phyloP scores from a whole-genome alignment of 192 early-diverging fungal species.

The Coemansia sp. region DNA sequence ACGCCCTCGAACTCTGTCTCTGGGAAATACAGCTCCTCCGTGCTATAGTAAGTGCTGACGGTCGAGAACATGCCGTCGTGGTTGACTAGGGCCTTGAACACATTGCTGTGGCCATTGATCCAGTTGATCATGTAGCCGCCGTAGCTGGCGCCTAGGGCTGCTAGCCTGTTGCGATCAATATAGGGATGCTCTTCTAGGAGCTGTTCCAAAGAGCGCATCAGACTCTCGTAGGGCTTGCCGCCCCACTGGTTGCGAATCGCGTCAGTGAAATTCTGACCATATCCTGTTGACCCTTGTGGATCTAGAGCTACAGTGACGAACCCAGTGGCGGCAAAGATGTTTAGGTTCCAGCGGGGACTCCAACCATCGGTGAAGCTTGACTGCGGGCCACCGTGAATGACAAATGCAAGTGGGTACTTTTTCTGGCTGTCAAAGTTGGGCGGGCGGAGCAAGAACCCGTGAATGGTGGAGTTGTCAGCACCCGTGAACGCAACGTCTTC shows the following conservation, averaged over 20 bases:
- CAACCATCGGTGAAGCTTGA: conserved; percentile 54
- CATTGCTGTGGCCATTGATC: conserved; percentile 79
- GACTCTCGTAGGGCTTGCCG: conserved; percentile 69
- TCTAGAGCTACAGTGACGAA: conserved; percentile 77
- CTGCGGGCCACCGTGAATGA: conserved; percentile 88
- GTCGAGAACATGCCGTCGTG: conserved; percentile 84
- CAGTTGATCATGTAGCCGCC: conserved; percentile 90
- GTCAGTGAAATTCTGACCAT: conserved; percentile 77
- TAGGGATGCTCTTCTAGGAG: conserved; percentile 47
- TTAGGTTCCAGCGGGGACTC: conserved; percentile 79
- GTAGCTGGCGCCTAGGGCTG: conserved; percentile 76
- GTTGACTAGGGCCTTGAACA: conserved; percentile 75
- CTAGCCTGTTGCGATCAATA: conserved; percentile 65
- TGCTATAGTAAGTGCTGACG: conserved; percentile 66
- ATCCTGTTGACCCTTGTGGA: conserved; percentile 80
- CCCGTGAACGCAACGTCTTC: conserved; percentile 75
- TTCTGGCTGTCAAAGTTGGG: conserved; percentile 56
- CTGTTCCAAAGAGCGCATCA: conserved; percentile 73
- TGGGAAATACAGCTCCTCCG: conserved; percentile 79
- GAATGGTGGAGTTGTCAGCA: conserved; percentile 55
- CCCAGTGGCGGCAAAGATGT: conserved; percentile 73
- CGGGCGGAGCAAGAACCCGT: conserved; percentile 52
- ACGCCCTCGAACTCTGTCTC: conserved; percentile 72
- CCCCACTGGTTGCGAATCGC: conserved; percentile 84
- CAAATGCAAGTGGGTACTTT: conserved; percentile 77